Base-by-base conservation (phyloP, 2,329 filamentous ascomycete species). In the Ophiostoma piceae region DNA sequence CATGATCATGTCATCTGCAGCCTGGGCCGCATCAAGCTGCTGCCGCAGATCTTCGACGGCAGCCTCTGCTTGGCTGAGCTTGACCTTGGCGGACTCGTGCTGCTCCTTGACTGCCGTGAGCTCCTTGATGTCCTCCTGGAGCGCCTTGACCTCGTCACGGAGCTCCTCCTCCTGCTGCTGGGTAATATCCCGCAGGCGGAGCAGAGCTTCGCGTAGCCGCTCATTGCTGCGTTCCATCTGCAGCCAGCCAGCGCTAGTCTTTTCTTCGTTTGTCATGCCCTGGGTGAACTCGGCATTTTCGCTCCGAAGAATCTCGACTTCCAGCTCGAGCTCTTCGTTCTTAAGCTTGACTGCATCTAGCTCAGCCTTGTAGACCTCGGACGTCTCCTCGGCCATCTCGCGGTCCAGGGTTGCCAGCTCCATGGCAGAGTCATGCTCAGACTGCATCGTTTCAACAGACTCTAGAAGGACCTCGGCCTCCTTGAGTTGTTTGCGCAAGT, bases 321-420 rank as follows among this genome's bases (percentile, higher is more conserved):
- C 94, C 11, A 97, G 82, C 75, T 95, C 89, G 8, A 96, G 82
- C 78, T 98, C 94, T 77, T 98, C 94, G 1, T 88, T 80, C 76
- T 89, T 92, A 71, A 86, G 81, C 75, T 92, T 92, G 68, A 96
- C 78, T 1, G 87, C 85, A 51, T 96, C 91, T 32, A 96, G 82
- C 76, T 99, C 94, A 1, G 87, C 85, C 77, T 93, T 95, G 67
- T 90, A 83, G 22, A 90, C 88, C 74, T 98, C 95, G 0, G 92
- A 90, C 62, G 89, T 92, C 79, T 97, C 94, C 78, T 99, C 94
- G 0, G 95, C 95, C 91, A 98, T 96, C 79, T 99, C 94, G 64
- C 92, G 88, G 77, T 99, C 95, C 35, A 99, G 82, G 0, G 92
- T 90, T 7, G 93, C 92, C 79, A 95, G 87, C 79, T 99, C 95